Evolutionary conservation across 106 monocot genomes (phyloP), one percentile per base, ranked within the genome.

Genomic region (Platanthera guangdongensis): DNA sequence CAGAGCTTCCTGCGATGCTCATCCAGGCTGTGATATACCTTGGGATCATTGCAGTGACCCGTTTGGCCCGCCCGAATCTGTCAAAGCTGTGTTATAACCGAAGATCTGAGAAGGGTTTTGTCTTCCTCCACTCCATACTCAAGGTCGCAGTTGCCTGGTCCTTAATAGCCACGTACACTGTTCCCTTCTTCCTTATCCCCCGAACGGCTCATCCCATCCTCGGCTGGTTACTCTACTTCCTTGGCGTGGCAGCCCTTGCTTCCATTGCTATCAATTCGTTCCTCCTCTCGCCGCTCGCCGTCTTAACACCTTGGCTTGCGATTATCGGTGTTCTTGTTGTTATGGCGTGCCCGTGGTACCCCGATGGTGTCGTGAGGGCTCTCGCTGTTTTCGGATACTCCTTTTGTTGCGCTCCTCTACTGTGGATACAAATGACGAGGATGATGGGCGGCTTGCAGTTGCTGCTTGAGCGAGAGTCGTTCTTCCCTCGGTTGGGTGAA

Each of bases 131-230:
- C 52, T 47, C 39, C 52, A 71, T 80, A 49, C 79, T 92, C 46
- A 95, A 85, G 76, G 53, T 80, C 15, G 83, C 82, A 9, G 90
- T 84, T 6, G 15, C 83, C 3, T 92, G 89, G 89, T 90, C 87
- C 75, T 83, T 95, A 11, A 2, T 92, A 0, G 89, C 84, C 1
- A 80, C 88, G 14, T 90, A 95, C 78, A 75, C 81, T 3, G 81
- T 90, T 21, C 95, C 95, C 0, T 95, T 95, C 80, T 95, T 95
- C 80, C 83, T 95, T 30, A 83, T 95, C 47, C 95, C 95, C 9
- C 82, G 85, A 22, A 95, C 95, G 2, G 88, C 86, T n/a, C 95
- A 95, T 70, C 95, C 95, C 9, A 12, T 92, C 57, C 80, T 95
- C 7, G 95, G 90, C 49, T 95, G 95, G 92, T 83, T 88, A 4